A percentile compares a stretch with the other conserved stretches of the same genome.
phyloP scores from a whole-genome alignment of 2,329 filamentous ascomycete genomes.

The Davidsoniella neocaledoniae region DNA sequence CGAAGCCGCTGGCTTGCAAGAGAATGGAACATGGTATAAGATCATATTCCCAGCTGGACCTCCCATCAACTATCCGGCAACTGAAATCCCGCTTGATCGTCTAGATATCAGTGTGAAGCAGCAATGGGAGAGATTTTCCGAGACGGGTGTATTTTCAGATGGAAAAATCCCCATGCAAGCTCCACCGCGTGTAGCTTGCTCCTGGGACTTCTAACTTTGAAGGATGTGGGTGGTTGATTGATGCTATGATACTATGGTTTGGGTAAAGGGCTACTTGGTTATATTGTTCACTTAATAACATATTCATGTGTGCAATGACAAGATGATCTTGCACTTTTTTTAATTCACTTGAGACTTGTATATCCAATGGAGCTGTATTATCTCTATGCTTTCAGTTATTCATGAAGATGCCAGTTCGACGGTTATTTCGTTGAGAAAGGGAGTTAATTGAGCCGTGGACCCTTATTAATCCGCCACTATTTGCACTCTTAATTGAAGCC shows the following conservation, averaged over 20 bases:
- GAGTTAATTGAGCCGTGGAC: too few species aligned
- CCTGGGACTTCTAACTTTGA: conserved; percentile 48
- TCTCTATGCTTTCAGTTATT: too few species aligned
- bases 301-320: too few species aligned
- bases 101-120: conserved; percentile 45
- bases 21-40: conserved; percentile 40
- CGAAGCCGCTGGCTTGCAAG: conserved; percentile 30
- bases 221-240: background rate
- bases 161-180: conserved; percentile 61
- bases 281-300: too few species aligned
- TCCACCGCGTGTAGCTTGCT: conserved; percentile 58
- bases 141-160: conserved; percentile 50
- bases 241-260: background rate
- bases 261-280: too few species aligned
- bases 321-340: too few species aligned
- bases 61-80: conserved; percentile 44
- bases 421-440: too few species aligned
- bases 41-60: conserved; percentile 62
- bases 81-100: conserved; percentile 37
- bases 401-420: too few species aligned
- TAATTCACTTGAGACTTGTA: too few species aligned
- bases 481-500: too few species aligned
- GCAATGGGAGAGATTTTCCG: conserved; percentile 47
- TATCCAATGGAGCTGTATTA: too few species aligned
- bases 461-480: too few species aligned